Evolutionary conservation across 108 stramenopile species (phyloP), one percentile per base, ranked within the genome.

Genomic region (Nitzschia palea): DNA sequence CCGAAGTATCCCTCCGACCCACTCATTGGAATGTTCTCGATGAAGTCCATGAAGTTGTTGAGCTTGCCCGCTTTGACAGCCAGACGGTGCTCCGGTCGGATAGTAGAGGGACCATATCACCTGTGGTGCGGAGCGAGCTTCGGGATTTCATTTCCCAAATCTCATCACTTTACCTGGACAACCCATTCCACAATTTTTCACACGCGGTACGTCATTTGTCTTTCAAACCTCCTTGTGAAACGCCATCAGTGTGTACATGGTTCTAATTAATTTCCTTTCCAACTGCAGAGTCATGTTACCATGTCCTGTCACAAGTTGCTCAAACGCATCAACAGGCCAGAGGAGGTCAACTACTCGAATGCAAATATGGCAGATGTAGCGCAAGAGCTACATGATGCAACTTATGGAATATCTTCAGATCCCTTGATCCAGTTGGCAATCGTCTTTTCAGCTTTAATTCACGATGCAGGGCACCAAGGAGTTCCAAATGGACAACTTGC

Each of bases 361-460:
- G 65, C 30, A 4, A 43, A 26, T 2, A 40, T 27, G 36, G 20
- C 17, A 2, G 29, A 44, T 26, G 40, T 61, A n/a, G 37, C 40
- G 1, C 53, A 2, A 51, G 63, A 52, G 2, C 50, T 65, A 12
- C 70, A 77, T 44, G 69, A 77, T 15, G 50, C 64, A 15, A 71
- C 76, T 22, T 77, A 71, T 43, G 79, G 79, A 18, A 73, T 86
- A 3, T 73, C 68, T 22, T 77, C 70, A n/a, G 81, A 86, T 62
- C 81, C 79, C 3, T 28, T 86, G 67, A 76, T 79, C 25, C 81
- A 80, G 29, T 76, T 86, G 25, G 79, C 79, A 17, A 45, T 76
- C n/a, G 68, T 86, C 23, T 73, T 86, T 45, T 70, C 81, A 4
- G 79, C 85, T 4, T 70, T 86, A n/a, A 67, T 86, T n/a, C 85